Conservation (phyloP, 2,329 filamentous ascomycete genomes). For the Xylaria sp. region DNA sequence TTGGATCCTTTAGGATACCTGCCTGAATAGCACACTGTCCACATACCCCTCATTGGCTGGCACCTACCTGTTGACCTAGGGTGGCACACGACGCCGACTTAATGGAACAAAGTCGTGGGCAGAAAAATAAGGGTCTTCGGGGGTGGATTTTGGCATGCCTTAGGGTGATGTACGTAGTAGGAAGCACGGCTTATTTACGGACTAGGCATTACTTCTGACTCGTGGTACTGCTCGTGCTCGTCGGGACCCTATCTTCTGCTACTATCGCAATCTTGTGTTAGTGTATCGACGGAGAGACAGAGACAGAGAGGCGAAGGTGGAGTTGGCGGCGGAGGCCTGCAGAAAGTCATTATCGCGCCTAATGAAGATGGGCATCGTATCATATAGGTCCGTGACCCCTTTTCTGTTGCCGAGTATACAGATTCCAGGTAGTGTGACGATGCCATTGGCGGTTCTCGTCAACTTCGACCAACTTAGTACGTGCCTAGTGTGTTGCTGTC, state of each 20-base stretch:
- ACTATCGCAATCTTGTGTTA: constrained; percentile 1
- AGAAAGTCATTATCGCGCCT: constrained; percentile 8
- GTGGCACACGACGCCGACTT: neutral
- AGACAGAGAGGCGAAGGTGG: too few species aligned
- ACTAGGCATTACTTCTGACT: constrained; percentile 15
- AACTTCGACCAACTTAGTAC: neutral
- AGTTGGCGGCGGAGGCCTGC: constrained; percentile 7
- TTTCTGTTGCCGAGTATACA: constrained; percentile 10
- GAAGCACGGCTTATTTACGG: constrained; percentile 1
- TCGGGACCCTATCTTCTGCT: neutral
- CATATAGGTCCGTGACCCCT: constrained; percentile 4
- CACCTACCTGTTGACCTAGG: neutral
- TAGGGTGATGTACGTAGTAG: constrained; percentile 4
- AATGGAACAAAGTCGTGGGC: neutral
- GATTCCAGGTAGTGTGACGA: neutral
- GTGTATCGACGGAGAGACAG: neutral
- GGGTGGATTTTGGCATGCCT: neutral
- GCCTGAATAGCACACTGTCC: too few species aligned
- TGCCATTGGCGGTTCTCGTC: constrained; percentile 4
- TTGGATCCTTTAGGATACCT: too few species aligned
- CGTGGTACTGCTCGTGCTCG: too few species aligned
- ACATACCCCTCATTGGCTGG: too few species aligned
- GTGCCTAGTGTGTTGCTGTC: neutral
- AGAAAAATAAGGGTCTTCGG: constrained; percentile 14
- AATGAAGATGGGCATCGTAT: constrained; percentile 6